phyloP scores from a whole-genome alignment of 176 grass and related monocot species.

The Raddia guianensis region DNA sequence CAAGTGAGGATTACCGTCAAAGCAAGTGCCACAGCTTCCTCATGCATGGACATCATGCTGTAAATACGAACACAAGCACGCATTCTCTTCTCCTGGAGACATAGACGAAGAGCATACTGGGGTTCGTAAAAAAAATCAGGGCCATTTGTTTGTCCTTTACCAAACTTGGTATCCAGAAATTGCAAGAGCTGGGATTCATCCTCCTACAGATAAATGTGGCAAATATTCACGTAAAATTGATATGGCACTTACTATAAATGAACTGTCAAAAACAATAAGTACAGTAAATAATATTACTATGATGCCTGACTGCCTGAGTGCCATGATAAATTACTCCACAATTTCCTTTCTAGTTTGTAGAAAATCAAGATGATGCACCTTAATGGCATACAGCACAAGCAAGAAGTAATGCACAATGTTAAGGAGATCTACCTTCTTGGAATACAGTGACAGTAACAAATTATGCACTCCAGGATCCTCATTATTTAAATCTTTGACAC shows the following conservation, averaged over 20 bases:
- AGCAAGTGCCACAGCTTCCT: constrained; percentile 97
- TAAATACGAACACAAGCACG: constrained; percentile 96
- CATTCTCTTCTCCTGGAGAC: constrained; percentile 95
- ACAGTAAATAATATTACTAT: constrained; percentile 19
- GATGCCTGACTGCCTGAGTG: neutral
- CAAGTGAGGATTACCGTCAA: constrained; percentile 62
- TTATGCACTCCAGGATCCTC: constrained; percentile 94
- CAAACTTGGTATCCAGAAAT: constrained; percentile 89
- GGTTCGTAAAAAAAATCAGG: constrained; percentile 91
- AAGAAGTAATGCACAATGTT: constrained; percentile 49
- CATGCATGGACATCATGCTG: constrained; percentile 99
- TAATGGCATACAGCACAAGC: constrained; percentile 55
- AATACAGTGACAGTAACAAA: constrained; percentile 85
- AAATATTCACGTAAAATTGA: constrained; percentile 23
- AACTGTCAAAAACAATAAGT: neutral
- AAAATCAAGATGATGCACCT: constrained; percentile 32
- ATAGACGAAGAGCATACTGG: constrained; percentile 96
- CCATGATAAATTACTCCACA: neutral
- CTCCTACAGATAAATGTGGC: constrained; percentile 56
- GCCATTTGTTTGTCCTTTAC: constrained; percentile 69
- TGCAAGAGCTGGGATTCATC: constrained; percentile 86
- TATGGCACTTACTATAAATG: constrained; percentile 29
- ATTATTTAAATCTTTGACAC: constrained; percentile 85
- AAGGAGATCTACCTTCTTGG: constrained; percentile 76
- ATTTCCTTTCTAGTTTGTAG: constrained; percentile 24